These are phyloP conservation scores for Pseudopithomyces maydicus DNA, from an alignment of 2,329 filamentous ascomycete species.

Conservation along the genomic window DNA sequence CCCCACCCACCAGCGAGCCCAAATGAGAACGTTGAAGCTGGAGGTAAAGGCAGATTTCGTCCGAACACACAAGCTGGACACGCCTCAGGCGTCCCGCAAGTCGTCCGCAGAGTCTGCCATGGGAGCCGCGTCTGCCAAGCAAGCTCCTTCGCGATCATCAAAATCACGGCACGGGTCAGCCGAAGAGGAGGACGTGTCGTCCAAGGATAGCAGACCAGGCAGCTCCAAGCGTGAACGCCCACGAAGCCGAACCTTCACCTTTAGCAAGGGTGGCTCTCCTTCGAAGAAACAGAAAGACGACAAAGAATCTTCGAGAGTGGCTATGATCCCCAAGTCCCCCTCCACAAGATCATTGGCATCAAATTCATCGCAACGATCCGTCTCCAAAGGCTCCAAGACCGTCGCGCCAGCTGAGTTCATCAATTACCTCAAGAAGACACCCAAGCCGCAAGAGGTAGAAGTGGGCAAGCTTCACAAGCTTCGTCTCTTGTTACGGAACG, in stretches of 20 bases:
- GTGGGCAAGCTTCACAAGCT: constrained; percentile 96
- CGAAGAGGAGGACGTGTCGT: constrained; percentile 22
- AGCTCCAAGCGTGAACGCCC: constrained; percentile 55
- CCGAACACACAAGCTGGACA: constrained; percentile 77
- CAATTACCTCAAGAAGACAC: constrained; percentile 78
- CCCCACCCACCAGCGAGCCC: constrained; percentile 88
- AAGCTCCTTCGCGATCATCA: constrained; percentile 48
- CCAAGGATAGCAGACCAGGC: constrained; percentile 19
- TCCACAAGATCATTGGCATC: constrained; percentile 63
- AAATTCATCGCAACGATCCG: constrained; percentile 60
- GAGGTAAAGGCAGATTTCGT: constrained; percentile 97
- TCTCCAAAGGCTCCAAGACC: constrained; percentile 74
- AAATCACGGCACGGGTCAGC: constrained; percentile 37
- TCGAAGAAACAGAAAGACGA: constrained; percentile 77
- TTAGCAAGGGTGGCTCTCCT: constrained; percentile 73
- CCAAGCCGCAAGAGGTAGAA: constrained; percentile 81
- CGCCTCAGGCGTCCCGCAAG: constrained; percentile 54
- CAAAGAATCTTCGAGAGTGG: constrained; percentile 69
- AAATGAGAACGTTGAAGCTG: constrained; percentile 87
- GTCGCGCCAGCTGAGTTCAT: constrained; percentile 85
- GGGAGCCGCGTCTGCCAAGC: constrained; percentile 46
- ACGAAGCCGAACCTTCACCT: constrained; percentile 78
- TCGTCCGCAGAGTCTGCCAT: constrained; percentile 47
- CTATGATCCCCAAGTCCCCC: constrained; percentile 67
- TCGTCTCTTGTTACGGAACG: constrained; percentile 84